Percentiles rank a stretch among this genome's conserved stretches.
These are phyloP conservation scores for Claviceps digitariae DNA, from an alignment of 2,329 filamentous ascomycete species.

Conservation along the genomic window DNA sequence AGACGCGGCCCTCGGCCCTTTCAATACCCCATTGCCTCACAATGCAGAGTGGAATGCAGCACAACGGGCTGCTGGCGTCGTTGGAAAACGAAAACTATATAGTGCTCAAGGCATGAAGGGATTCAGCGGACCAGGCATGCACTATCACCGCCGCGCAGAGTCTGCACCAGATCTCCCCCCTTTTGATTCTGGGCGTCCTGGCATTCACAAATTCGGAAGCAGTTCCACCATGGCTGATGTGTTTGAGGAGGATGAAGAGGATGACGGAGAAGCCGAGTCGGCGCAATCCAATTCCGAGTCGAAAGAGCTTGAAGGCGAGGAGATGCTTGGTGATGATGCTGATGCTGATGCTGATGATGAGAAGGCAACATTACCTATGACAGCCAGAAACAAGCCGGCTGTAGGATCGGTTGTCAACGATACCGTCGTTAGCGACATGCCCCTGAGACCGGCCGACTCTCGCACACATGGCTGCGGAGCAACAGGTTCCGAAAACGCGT, in stretches of 20 bases:
- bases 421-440: conserved; percentile 5
- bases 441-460: conserved; percentile 10
- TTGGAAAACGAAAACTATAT: conserved; percentile 54
- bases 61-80: conserved; percentile 41
- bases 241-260: conserved; percentile 72
- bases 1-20: conserved; percentile 83
- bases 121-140: conserved; percentile 54
- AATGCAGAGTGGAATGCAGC: conserved; percentile 56
- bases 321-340: too few relatives aligned
- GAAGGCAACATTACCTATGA: conserved; percentile 21
- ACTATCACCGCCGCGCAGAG: conserved; percentile 66
- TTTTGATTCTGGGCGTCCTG: conserved; percentile 50
- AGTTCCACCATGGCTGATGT: conserved; percentile 72
- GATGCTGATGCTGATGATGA: conserved; percentile 31
- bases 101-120: conserved; percentile 61
- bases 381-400: conserved; percentile 2
- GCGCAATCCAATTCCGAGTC: background rate
- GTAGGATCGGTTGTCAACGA: background rate
- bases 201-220: conserved; percentile 48
- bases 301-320: background rate
- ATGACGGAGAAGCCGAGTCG: conserved; percentile 41
- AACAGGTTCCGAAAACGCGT: conserved; percentile 23
- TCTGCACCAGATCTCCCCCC: conserved; percentile 68
- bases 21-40: conserved; percentile 61
- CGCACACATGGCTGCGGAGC: conserved; percentile 33